These are phyloP conservation scores for Populus alba DNA, from an alignment of 345 rosid genomes.

Conservation along the genomic window DNA sequence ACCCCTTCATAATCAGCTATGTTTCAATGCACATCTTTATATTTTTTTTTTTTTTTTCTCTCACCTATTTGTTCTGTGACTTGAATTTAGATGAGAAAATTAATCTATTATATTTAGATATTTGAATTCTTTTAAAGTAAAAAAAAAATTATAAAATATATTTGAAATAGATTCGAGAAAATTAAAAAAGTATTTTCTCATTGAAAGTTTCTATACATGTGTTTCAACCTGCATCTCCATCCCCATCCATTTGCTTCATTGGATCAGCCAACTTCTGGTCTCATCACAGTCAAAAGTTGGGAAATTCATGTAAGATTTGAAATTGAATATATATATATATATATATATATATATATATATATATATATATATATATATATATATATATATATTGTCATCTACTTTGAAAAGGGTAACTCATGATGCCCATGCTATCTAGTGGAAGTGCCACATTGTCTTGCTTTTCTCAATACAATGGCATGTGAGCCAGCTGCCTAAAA, in stretches of 20 bases:
- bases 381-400: background rate
- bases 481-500: conserved; percentile 2
- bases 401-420: background rate
- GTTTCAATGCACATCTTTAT: too few relatives aligned
- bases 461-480: background rate
- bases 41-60: too few relatives aligned
- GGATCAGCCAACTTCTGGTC: background rate
- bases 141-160: too few relatives aligned
- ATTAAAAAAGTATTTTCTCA: too few relatives aligned
- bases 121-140: too few relatives aligned
- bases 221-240: background rate
- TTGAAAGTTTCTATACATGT: too few relatives aligned
- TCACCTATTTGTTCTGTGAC: too few relatives aligned
- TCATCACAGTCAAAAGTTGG: background rate
- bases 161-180: too few relatives aligned
- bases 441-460: background rate
- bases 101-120: too few relatives aligned
- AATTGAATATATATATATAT: background rate
- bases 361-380: background rate
- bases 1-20: too few relatives aligned
- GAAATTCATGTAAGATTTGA: background rate
- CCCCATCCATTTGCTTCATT: conserved; percentile 1
- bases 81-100: too few relatives aligned
- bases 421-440: background rate
- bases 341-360: background rate